These are phyloP conservation scores for Fusarium brevicatenulatum DNA, from an alignment of 2,329 filamentous ascomycete species.

Conservation along the genomic window DNA sequence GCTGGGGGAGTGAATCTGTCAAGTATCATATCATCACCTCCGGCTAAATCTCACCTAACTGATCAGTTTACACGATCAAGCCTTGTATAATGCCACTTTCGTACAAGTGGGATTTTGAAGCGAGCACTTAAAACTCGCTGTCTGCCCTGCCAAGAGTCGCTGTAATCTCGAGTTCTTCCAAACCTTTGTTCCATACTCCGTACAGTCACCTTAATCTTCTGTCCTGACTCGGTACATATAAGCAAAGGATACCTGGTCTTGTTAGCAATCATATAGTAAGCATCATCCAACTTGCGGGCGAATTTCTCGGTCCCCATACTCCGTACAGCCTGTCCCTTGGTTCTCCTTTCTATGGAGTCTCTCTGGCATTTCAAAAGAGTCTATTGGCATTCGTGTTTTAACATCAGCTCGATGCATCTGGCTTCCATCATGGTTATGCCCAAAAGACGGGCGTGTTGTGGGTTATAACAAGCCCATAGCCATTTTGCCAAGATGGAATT, in stretches of 20 bases:
- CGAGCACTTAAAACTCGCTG: background rate
- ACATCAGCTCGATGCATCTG: background rate
- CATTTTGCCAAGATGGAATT: background rate
- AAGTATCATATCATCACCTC: background rate
- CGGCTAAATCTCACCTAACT: background rate
- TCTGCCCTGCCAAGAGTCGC: background rate
- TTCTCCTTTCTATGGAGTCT: background rate
- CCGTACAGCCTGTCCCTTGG: background rate
- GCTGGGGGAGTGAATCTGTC: background rate
- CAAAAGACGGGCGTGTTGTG: background rate
- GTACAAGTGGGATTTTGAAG: background rate
- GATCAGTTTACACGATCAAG: background rate
- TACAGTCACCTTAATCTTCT: slow-evolving; percentile 1
- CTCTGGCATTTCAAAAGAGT: background rate
- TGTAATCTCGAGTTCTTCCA: slow-evolving; percentile 3
- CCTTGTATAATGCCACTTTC: background rate
- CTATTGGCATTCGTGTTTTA: background rate
- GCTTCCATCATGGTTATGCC: background rate
- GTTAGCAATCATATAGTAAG: background rate
- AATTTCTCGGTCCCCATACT: background rate
- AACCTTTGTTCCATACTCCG: background rate
- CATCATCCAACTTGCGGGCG: background rate
- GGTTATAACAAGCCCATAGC: background rate
- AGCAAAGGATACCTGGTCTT: background rate
- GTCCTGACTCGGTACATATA: slow-evolving; percentile 2